Evolutionary conservation across 768 basidiomycete species (phyloP), one percentile per base, ranked within the genome.

Genomic region (Kwoniella sp.): DNA sequence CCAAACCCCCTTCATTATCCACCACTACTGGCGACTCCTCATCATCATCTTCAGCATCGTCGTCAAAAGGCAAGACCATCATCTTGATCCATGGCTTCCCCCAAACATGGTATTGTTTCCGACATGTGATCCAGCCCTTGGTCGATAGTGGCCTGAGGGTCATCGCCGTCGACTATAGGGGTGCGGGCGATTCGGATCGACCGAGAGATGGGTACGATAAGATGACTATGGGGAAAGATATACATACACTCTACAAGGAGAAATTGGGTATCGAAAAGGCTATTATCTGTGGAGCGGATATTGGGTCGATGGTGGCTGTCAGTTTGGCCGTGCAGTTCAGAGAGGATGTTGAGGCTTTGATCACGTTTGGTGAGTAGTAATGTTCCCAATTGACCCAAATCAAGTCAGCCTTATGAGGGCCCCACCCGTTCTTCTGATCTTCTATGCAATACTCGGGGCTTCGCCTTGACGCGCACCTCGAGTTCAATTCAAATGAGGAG

Each of bases 261-360:
- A 40, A 63, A 13, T 40, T 69, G 2, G 62, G 62, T 1, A 36
- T 74, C 19, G 40, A 67, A 24, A 70, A 68, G 56, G 60, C 55
- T 15, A 52, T 65, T 21, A 63, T 71, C 1, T 40, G 67, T 15
- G 73, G 73, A 25, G 56, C 67, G 46, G 73, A 74, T 59, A 74
- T 74, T 30, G 73, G 73, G 21, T 60, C 57, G 29, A 74, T 74
- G 73, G 66, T 71, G 15, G 70, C 66, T 24, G 55, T 59, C 25
- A 49, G 56, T 15, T 36, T 68, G 24, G 70, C 68, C 0, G 15
- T 63, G 33, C 68, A 63, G 49, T 71, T 57, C 53, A 33, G 56
- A 25, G 60, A 71, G 1, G 57, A 64, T 9, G 63, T 67, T 2
- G 48, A 62, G 30, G 63, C 55, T 26, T 53, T 71, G 37, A 63